A percentile compares a stretch with the other conserved stretches of the same genome.
Conservation (phyloP, 495 filamentous ascomycete genomes). For the Penicillium ucsense region DNA sequence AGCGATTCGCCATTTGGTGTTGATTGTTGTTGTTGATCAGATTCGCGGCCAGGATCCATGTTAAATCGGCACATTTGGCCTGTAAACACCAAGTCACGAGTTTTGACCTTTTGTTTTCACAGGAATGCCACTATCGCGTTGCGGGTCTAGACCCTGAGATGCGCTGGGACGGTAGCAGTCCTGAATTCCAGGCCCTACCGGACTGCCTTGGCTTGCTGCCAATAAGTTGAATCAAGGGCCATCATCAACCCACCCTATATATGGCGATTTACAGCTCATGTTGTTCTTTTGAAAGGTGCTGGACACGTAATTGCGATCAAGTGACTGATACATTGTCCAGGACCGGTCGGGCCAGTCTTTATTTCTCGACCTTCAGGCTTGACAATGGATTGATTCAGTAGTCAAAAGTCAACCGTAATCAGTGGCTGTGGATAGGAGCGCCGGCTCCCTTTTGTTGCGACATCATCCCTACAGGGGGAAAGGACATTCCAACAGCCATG, state of each 20-base stretch:
- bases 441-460: too few relatives aligned
- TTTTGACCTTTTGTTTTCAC: neutral
- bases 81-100: too few relatives aligned
- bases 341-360: too few relatives aligned
- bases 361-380: too few relatives aligned
- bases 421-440: too few relatives aligned
- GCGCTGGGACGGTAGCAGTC: conserved; percentile 16
- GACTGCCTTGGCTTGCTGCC: conserved; percentile 3
- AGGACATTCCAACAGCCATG: too few relatives aligned
- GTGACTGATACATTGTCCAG: too few relatives aligned
- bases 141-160: conserved; percentile 7
- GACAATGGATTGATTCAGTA: too few relatives aligned
- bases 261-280: neutral
- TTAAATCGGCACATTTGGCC: too few relatives aligned
- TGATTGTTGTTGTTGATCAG: neutral
- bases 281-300: neutral
- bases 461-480: too few relatives aligned
- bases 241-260: neutral
- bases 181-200: conserved; percentile 13
- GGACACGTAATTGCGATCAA: too few relatives aligned
- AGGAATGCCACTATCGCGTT: conserved; percentile 15
- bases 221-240: neutral
- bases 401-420: too few relatives aligned
- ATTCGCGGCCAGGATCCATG: neutral
- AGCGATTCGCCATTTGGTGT: neutral